Evolutionary conservation across 345 rosid species (phyloP).

Genomic region (Moricandia arvensis): DNA sequence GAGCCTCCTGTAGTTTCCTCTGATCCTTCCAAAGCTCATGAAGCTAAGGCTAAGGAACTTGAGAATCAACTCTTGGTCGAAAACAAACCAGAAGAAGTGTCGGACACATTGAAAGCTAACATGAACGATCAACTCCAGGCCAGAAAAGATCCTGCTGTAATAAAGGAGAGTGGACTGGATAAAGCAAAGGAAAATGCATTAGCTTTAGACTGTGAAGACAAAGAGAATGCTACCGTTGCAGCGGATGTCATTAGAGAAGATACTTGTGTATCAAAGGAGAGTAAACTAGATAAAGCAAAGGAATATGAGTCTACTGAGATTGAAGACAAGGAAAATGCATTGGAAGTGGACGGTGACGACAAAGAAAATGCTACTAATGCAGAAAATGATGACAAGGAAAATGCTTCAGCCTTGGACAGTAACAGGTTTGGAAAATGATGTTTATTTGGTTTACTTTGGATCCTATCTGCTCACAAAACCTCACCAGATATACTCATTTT

Average conservation of each 20-base stretch:
- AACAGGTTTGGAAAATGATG: constrained; percentile 47
- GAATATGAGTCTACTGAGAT: constrained; percentile 17
- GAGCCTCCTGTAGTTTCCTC: constrained; percentile 7
- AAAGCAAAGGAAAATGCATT: constrained; percentile 20
- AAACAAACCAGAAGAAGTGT: constrained; percentile 26
- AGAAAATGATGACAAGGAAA: constrained; percentile 57
- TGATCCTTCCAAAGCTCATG: constrained; percentile 10
- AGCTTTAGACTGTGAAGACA: constrained; percentile 37
- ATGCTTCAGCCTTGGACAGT: constrained; percentile 45
- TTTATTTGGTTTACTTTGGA: constrained; percentile 3
- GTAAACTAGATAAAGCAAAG: constrained; percentile 32
- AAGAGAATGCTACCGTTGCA: constrained; percentile 38
- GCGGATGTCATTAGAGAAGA: constrained; percentile 23
- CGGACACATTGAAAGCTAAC: constrained; percentile 8
- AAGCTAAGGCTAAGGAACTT: constrained; percentile 38
- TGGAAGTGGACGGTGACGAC: constrained; percentile 33
- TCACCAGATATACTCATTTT: constrained; percentile 8
- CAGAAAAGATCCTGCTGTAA: background rate
- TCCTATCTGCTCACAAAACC: background rate
- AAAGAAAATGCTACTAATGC: constrained; percentile 29
- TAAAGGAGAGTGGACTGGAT: background rate
- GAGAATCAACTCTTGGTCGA: constrained; percentile 37
- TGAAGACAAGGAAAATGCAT: constrained; percentile 32
- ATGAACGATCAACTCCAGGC: background rate
- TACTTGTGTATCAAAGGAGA: constrained; percentile 8